Evolutionary conservation across 768 basidiomycete species (phyloP), one percentile per base, ranked within the genome.

Genomic region (Boletus subparvulus): DNA sequence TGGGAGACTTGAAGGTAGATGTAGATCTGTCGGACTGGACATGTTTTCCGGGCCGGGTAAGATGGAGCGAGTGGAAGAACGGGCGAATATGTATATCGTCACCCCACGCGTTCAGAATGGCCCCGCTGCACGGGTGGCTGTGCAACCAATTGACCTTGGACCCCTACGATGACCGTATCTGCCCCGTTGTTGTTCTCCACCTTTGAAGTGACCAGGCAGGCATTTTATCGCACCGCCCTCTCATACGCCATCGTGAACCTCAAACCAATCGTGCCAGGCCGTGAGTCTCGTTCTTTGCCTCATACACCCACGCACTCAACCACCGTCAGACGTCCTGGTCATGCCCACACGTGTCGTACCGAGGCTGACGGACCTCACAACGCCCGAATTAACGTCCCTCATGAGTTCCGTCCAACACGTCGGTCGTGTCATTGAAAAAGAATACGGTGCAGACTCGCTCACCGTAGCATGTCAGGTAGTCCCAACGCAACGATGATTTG

Each of bases 181-280:
- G 7, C 62, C 35, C 65, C 69, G 37, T 65, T 90, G 30, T 69
- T 92, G 49, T 92, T 92, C 74, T 89, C 90, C 10, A 85, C 87
- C 1, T 84, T 92, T 51, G 90, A 92, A 60, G 90, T 92, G 11
- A 84, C 88, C 6, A 78, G 80, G 41, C 90, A 92, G 67, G 83
- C 78, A 0, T 92, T 95, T 72, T 87, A 88, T 65, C 80, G 83
- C 26, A 80, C 84, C 4, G 62, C 83, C 2, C 78, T 89, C 13
- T 84, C 89, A 0, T 90, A 82, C 71, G 96, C 91, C 2, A 88
- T 97, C 59, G 95, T 98, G 45, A 98, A 98, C 69, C 83, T 97
- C 58, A 97, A 94, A 65, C 96, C 95, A 1, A 86, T 97, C 61
- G 85, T 95, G 10, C 93, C 94, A 40, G 94, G 94, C 47, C 94